Base-by-base conservation (phyloP, 805 yeast species). In the Ogataea saltuana region DNA sequence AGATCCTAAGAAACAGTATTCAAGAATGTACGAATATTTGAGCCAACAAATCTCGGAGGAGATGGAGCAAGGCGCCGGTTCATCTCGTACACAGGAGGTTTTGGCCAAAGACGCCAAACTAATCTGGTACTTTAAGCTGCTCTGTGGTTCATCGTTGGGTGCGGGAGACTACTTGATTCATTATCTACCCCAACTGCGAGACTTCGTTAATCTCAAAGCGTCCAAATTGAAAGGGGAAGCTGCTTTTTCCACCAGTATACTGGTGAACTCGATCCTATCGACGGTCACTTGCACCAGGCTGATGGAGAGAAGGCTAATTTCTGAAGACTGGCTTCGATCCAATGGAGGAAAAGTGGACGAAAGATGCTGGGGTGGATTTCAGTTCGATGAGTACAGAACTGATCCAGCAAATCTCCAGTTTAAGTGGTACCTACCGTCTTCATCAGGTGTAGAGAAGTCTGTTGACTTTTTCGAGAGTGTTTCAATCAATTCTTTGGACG, bases 21-120 rank as follows among this genome's bases (percentile, higher is more conserved):
- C 70, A 1, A 63, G 60, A 33, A 60, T 78, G 20, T 71, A 75
- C 27, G 60, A 68, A 0, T 55, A 70, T n/a, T 62, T 85, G 15
- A 64, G 73, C 36, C 69, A 69, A 4, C 74, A 74, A 40, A 80
- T 90, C 19, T 68, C 71, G 27, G 78, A 74, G 25, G 96, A 91
- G 57, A 71, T 91, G 16, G 87, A 82, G 50, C 85, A 90, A 50
- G 85, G 80, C 3, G 97, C 97, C 0, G 98, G 97, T 3, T 64
- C 76, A 1, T 68, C 81, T 0, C 75, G 96, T 59, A 74, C 71
- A 4, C 68, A 75, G 6, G 90, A 85, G 22, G 71, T 85, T 19
- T 71, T 81, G 20, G 86, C 86, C n/a, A 74, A 89, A 31, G 98
- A 93, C 62, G 83, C 83, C 22, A 76, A 82, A 15, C 65, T 93